These are phyloP conservation scores for Calonectria pauciramosa DNA, from an alignment of 2,329 filamentous ascomycete species.

Conservation along the genomic window DNA sequence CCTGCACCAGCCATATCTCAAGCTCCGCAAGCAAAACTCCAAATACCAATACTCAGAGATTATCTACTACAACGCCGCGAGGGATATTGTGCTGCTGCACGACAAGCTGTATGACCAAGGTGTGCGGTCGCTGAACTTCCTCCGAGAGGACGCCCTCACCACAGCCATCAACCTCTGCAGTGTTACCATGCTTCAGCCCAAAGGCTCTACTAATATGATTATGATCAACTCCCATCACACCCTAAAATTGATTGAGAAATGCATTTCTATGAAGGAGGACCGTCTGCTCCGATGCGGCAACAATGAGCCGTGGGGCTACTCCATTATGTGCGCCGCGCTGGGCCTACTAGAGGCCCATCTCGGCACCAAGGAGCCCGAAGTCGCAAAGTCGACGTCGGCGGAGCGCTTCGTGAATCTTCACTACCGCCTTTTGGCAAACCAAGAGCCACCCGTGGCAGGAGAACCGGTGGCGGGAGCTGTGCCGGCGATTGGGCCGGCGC, in stretches of 20 bases:
- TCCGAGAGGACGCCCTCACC: constrained; percentile 71
- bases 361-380: constrained; percentile 68
- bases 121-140: constrained; percentile 70
- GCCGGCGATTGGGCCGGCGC: constrained; percentile 44
- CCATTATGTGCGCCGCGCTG: constrained; percentile 72
- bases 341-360: constrained; percentile 72
- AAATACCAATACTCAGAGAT: constrained; percentile 75
- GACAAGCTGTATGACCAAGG: constrained; percentile 72
- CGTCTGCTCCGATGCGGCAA: constrained; percentile 72
- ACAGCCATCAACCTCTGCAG: constrained; percentile 73
- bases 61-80: constrained; percentile 73
- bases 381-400: constrained; percentile 70
- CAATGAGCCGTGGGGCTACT: constrained; percentile 75
- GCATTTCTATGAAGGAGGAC: constrained; percentile 72
- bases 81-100: constrained; percentile 73
- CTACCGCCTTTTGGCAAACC: constrained; percentile 68
- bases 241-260: constrained; percentile 72
- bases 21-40: constrained; percentile 70
- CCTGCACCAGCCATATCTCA: constrained; percentile 72
- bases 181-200: constrained; percentile 72
- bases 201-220: constrained; percentile 72
- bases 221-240: constrained; percentile 73
- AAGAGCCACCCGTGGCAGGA: constrained; percentile 59
- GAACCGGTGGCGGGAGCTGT: constrained; percentile 43
- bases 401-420: constrained; percentile 72